phyloP scores from a whole-genome alignment of 768 basidiomycete genomes.

The Jaapia argillacea region DNA sequence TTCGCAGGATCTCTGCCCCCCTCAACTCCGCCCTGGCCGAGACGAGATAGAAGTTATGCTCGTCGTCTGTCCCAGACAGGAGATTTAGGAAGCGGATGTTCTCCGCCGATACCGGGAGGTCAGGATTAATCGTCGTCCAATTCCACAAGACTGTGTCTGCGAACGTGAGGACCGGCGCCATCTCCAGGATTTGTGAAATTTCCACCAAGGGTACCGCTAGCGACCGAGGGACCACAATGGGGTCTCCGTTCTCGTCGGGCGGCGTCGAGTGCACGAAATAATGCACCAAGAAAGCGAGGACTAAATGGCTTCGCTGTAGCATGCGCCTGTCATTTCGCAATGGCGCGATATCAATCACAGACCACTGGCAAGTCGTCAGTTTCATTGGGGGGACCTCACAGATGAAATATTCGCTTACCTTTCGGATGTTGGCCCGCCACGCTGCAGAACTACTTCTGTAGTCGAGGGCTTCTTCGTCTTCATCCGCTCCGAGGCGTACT shows the following conservation, averaged over 20 bases:
- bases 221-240: conserved; percentile 59
- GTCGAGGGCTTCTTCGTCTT: conserved; percentile 32
- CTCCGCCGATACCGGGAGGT: conserved; percentile 46
- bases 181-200: conserved; percentile 66
- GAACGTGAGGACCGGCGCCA: conserved; percentile 94
- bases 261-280: conserved; percentile 84
- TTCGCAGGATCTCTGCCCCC: conserved; percentile 76
- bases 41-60: conserved; percentile 76
- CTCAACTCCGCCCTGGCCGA: conserved; percentile 81
- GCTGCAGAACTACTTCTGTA: conserved; percentile 46
- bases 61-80: conserved; percentile 83
- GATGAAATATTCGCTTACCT: conserved; percentile 20
- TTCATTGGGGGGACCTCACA: neutral
- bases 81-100: conserved; percentile 67
- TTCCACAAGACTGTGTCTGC: conserved; percentile 97
- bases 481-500: conserved; percentile 50
- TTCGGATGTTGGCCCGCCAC: conserved; percentile 58
- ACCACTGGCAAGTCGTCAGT: conserved; percentile 41
- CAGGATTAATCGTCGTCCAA: conserved; percentile 51
- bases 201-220: conserved; percentile 70
- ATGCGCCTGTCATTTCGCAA: conserved; percentile 47
- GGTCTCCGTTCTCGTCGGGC: conserved; percentile 20
- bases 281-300: conserved; percentile 82
- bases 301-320: conserved; percentile 80
- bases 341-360: conserved; percentile 45